Conservation (phyloP, 2,329 filamentous ascomycete genomes). For the Alternaria consortialis region DNA sequence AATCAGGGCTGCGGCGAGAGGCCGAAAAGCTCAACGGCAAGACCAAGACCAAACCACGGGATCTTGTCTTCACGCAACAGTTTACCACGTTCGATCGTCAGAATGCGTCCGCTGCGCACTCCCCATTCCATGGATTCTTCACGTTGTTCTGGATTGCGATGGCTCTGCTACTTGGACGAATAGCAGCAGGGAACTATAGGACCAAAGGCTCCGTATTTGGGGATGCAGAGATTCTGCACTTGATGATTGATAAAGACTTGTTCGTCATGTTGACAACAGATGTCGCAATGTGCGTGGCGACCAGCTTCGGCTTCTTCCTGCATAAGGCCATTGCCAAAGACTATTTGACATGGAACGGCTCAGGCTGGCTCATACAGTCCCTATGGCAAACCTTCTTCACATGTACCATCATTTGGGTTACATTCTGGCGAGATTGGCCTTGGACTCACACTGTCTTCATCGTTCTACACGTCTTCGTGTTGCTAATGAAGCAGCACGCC, state of each 20-base stretch:
- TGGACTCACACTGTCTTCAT: conserved; percentile 86
- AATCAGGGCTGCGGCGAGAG: conserved; percentile 55
- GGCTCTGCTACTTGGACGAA: conserved; percentile 70
- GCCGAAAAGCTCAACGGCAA: conserved; percentile 44
- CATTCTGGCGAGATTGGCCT: conserved; percentile 77
- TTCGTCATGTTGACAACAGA: conserved; percentile 67
- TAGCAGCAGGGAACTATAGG: conserved; percentile 73
- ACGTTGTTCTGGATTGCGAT: conserved; percentile 80
- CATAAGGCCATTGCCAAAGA: conserved; percentile 68
- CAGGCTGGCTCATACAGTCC: conserved; percentile 79
- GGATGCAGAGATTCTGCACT: conserved; percentile 73
- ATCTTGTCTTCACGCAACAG: conserved; percentile 75
- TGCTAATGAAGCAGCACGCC: conserved; percentile 86
- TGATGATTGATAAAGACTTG: conserved; percentile 69
- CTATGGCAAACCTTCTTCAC: conserved; percentile 76
- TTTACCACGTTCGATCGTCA: conserved; percentile 80
- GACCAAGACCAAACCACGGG: conserved; percentile 55
- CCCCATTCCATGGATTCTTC: conserved; percentile 81
- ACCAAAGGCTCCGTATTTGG: conserved; percentile 74
- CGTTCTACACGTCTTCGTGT: conserved; percentile 75
- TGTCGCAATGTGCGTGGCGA: conserved; percentile 72
- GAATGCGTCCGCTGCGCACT: conserved; percentile 70
- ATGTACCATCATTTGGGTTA: conserved; percentile 68
- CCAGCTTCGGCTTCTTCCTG: conserved; percentile 70
- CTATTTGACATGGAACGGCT: conserved; percentile 71